Evolutionary conservation across 2,329 filamentous ascomycete species (phyloP).

Genomic region (Sporothrix luriei): DNA sequence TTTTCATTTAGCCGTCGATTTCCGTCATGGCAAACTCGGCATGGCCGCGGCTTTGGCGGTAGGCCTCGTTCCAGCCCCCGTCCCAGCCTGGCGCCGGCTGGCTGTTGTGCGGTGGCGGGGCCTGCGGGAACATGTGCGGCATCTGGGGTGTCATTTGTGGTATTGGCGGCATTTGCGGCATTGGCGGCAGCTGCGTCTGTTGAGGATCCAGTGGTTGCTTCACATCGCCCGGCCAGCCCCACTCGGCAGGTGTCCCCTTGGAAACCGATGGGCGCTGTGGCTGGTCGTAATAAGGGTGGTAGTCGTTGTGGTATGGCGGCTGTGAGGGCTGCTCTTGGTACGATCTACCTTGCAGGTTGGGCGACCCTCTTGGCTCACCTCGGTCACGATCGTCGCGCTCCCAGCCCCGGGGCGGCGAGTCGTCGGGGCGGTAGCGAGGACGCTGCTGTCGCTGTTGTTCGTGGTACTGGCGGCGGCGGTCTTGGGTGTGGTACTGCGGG

Average conservation of each 20-base stretch:
- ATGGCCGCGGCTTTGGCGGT: conserved; percentile 26
- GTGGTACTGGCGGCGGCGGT: background rate
- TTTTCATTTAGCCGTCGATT: conserved; percentile 2
- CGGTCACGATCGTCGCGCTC: conserved; percentile 5
- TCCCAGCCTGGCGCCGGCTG: conserved; percentile 17
- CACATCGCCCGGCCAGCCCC: conserved; percentile 30
- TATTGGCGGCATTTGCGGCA: too few relatives aligned
- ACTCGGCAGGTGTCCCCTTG: conserved; percentile 10
- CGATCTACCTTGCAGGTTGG: background rate
- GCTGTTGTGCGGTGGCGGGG: conserved; percentile 13
- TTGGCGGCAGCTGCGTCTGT: conserved; percentile 2
- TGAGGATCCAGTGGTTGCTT: conserved; percentile 23
- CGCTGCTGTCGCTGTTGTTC: conserved; percentile 20
- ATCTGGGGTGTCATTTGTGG: conserved; percentile 16
- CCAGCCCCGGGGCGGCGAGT: conserved; percentile 5
- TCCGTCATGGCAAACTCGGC: conserved; percentile 27
- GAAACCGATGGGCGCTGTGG: background rate
- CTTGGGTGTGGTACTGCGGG: background rate
- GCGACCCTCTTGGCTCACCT: background rate
- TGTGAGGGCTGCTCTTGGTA: background rate
- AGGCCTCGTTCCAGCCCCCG: conserved; percentile 29
- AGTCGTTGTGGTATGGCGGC: background rate
- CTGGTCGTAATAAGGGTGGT: conserved; percentile 19
- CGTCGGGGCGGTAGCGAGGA: conserved; percentile 16
- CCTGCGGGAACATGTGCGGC: conserved; percentile 17